Evolutionary conservation across 1,139 yeast species (phyloP).

Genomic region (Hansenula lynferdii): DNA sequence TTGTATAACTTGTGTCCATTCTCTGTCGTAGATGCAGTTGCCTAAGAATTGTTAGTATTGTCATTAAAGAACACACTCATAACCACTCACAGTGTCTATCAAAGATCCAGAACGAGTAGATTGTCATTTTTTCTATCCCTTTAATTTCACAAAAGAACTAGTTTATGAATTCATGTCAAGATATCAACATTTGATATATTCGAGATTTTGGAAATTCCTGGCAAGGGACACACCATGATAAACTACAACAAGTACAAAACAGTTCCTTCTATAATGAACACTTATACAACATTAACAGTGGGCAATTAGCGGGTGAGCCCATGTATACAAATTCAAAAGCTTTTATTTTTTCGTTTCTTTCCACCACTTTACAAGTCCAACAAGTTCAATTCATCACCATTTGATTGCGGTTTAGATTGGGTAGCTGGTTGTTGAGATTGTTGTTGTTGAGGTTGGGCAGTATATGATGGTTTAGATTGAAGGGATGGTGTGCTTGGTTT

Average conservation of each 20-base stretch:
- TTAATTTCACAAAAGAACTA: no score
- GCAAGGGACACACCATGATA: no score
- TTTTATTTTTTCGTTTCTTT: no score
- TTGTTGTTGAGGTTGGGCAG: constrained; percentile 15
- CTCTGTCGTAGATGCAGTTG: constrained; percentile 67
- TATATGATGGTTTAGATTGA: constrained; percentile 7
- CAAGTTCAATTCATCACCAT: constrained; percentile 36
- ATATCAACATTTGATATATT: no score
- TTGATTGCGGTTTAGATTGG: constrained; percentile 8
- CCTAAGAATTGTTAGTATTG: constrained; percentile 26
- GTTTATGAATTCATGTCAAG: no score
- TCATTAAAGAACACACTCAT: background rate
- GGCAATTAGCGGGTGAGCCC: no score
- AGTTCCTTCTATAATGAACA: no score
- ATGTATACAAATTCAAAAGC: no score
- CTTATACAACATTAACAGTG: no score
- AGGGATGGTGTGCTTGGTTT: constrained; percentile 5
- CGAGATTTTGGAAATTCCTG: no score
- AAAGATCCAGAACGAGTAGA: constrained; percentile 82
- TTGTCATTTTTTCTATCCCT: constrained; percentile 34
- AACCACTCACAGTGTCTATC: constrained; percentile 68
- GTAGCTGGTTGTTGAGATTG: constrained; percentile 10
- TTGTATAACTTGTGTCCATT: constrained; percentile 36
- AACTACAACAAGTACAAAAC: no score
- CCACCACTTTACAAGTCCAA: constrained; percentile 39